phyloP scores from a whole-genome alignment of 2,329 filamentous ascomycete species.

The Pezizomycotina sp. region DNA sequence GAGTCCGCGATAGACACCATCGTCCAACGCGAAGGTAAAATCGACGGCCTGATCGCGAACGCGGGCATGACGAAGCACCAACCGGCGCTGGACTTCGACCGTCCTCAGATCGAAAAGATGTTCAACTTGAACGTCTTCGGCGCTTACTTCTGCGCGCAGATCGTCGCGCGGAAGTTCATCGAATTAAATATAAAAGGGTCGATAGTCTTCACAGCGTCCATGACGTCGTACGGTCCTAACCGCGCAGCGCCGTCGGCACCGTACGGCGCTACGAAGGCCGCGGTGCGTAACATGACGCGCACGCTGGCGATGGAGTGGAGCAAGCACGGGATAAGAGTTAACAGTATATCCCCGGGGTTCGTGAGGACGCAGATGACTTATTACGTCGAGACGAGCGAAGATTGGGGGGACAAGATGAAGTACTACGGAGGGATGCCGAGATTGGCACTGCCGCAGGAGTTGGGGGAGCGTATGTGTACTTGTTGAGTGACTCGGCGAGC shows the following conservation, averaged over 20 bases:
- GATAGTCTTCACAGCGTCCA: constrained; percentile 34
- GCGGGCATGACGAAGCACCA: constrained; percentile 35
- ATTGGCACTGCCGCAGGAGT: constrained; percentile 37
- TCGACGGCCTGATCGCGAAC: constrained; percentile 33
- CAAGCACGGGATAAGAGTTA: constrained; percentile 34
- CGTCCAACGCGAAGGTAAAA: constrained; percentile 29
- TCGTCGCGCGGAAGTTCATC: constrained; percentile 33
- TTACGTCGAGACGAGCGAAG: constrained; percentile 37
- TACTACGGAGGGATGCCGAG: constrained; percentile 43
- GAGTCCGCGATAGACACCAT: constrained; percentile 32
- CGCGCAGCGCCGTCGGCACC: constrained; percentile 37
- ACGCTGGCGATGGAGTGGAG: constrained; percentile 36
- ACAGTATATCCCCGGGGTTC: constrained; percentile 34
- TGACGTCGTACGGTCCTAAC: constrained; percentile 36
- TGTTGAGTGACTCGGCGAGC: constrained; percentile 38
- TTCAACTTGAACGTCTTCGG: constrained; percentile 36
- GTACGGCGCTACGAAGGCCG: constrained; percentile 22
- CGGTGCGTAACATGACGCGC: constrained; percentile 30
- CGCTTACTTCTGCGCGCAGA: constrained; percentile 33
- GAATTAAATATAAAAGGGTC: constrained; percentile 28
- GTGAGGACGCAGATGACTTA: constrained; percentile 35
- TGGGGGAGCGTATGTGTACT: constrained; percentile 43
- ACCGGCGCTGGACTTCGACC: constrained; percentile 32
- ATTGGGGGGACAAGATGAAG: constrained; percentile 42
- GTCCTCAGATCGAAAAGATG: constrained; percentile 30